phyloP scores from a whole-genome alignment of 148 eudicot species.

The Dianthus caryophyllus region DNA sequence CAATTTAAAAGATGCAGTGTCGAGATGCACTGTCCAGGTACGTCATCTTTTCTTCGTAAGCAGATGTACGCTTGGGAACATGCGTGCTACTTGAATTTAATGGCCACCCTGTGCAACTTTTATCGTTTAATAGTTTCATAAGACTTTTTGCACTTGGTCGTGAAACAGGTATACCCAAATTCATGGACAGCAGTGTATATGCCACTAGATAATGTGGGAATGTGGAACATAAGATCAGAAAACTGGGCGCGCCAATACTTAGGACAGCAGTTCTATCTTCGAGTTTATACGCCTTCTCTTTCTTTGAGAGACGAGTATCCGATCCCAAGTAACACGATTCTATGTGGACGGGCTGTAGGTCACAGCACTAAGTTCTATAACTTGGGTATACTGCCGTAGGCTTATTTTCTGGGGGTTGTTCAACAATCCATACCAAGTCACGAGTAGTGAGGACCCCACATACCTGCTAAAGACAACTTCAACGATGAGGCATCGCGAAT shows the following conservation, averaged over 20 bases:
- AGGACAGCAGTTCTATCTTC: conserved; percentile 67
- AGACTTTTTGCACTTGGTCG: not conserved
- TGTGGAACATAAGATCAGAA: conserved; percentile 65
- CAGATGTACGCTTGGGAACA: too few relatives aligned
- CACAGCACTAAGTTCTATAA: conserved; percentile 21
- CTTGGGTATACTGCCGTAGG: conserved; percentile 1
- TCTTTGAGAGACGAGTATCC: conserved; percentile 65
- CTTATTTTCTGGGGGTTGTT: not conserved
- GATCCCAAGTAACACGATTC: conserved; percentile 54
- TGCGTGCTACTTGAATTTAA: too few relatives aligned
- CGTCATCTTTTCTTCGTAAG: not conserved
- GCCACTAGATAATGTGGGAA: conserved; percentile 70
- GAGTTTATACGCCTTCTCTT: conserved; percentile 46
- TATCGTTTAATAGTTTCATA: not conserved
- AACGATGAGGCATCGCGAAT: too few relatives aligned
- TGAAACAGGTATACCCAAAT: conserved; percentile 48
- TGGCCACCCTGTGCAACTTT: too few relatives aligned
- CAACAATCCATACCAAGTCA: too few relatives aligned
- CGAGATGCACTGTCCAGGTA: conserved; percentile 61
- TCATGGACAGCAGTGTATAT: conserved; percentile 64
- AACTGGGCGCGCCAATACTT: conserved; percentile 65
- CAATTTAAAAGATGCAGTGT: conserved; percentile 51
- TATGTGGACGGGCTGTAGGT: conserved; percentile 54
- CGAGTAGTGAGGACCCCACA: too few relatives aligned
- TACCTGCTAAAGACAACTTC: too few relatives aligned